These are phyloP conservation scores for Yamadazyma mexicana DNA, from an alignment of 1,139 yeast species.

Conservation along the genomic window DNA sequence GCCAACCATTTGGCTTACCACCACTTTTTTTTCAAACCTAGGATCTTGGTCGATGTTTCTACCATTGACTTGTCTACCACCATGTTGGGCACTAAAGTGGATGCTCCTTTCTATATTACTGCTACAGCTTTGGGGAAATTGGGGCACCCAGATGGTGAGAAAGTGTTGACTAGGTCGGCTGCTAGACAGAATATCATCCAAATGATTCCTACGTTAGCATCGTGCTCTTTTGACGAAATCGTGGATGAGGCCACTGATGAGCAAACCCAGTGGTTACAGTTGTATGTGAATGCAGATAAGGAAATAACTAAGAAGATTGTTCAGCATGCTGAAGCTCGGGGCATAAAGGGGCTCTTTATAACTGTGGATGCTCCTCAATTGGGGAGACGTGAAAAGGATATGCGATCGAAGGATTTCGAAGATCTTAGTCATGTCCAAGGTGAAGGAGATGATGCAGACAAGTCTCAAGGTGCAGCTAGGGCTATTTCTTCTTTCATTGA, in stretches of 20 bases:
- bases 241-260: slow-evolving; percentile 51
- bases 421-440: slow-evolving; percentile 59
- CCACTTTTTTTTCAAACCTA: slow-evolving; percentile 81
- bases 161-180: slow-evolving; percentile 72
- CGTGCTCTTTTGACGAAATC: slow-evolving; percentile 73
- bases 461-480: slow-evolving; percentile 82
- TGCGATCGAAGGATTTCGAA: slow-evolving; percentile 37
- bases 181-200: slow-evolving; percentile 68
- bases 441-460: slow-evolving; percentile 57
- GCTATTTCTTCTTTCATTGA: slow-evolving; percentile 86
- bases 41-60: slow-evolving; percentile 70
- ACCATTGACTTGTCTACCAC: slow-evolving; percentile 36
- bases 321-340: slow-evolving; percentile 70
- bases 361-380: slow-evolving; percentile 95
- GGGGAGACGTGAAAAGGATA: slow-evolving; percentile 84
- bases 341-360: slow-evolving; percentile 76
- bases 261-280: slow-evolving; percentile 84
- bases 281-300: slow-evolving; percentile 70
- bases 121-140: slow-evolving; percentile 83
- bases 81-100: slow-evolving; percentile 39
- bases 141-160: slow-evolving; percentile 80
- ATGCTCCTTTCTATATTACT: slow-evolving; percentile 67
- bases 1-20: slow-evolving; percentile 90
- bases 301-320: slow-evolving; percentile 59
- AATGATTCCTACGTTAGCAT: slow-evolving; percentile 80